These are phyloP conservation scores for Camelina sativa DNA, from an alignment of 345 rosid species.

Conservation along the genomic window DNA sequence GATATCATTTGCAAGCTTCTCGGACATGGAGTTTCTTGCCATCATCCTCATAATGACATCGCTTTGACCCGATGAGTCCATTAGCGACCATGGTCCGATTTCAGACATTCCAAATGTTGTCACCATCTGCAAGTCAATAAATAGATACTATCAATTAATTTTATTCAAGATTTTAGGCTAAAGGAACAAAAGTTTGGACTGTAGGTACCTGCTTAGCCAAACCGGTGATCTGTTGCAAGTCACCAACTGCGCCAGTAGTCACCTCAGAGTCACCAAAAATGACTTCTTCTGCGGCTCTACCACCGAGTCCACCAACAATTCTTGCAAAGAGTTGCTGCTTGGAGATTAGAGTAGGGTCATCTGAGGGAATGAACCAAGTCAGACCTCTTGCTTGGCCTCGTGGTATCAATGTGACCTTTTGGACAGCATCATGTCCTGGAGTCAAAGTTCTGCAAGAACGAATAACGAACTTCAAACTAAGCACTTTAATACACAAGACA, in stretches of 20 bases:
- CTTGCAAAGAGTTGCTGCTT: slow-evolving; percentile 73
- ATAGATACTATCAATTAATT: background rate
- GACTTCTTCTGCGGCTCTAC: slow-evolving; percentile 79
- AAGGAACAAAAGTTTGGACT: background rate
- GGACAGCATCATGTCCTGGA: slow-evolving; percentile 76
- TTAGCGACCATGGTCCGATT: slow-evolving; percentile 93
- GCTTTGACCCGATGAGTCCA: slow-evolving; percentile 81
- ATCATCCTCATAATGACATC: slow-evolving; percentile 98
- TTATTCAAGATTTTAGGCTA: background rate
- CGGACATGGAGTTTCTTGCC: slow-evolving; percentile 98
- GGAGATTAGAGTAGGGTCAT: slow-evolving; percentile 66
- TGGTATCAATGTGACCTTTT: slow-evolving; percentile 70
- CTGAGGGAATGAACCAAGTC: slow-evolving; percentile 71
- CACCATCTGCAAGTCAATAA: slow-evolving; percentile 70
- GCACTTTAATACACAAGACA: background rate
- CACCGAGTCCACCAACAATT: slow-evolving; percentile 78
- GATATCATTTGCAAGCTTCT: slow-evolving; percentile 90
- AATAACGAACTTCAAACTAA: background rate
- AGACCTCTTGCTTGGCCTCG: slow-evolving; percentile 87
- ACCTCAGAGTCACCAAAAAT: slow-evolving; percentile 76
- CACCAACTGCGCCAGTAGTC: slow-evolving; percentile 79
- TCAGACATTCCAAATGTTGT: slow-evolving; percentile 97
- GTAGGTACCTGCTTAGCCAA: slow-evolving; percentile 81
- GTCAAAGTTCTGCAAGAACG: slow-evolving; percentile 57
- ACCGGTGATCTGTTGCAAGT: slow-evolving; percentile 75